Conservation (phyloP, 148 eudicot genomes). For the Arbutus unedo region DNA sequence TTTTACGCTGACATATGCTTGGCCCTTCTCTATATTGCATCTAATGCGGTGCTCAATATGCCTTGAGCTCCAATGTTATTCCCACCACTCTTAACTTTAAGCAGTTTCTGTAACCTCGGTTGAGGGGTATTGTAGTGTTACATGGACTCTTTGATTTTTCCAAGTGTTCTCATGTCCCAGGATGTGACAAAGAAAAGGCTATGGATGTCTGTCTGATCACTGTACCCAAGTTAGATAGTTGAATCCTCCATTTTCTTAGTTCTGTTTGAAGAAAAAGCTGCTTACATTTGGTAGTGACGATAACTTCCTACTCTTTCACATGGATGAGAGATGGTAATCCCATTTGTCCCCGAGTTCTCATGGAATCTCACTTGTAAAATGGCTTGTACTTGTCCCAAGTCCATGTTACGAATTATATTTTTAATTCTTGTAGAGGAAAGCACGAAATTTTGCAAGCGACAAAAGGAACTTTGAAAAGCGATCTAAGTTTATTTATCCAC, state of each 20-base stretch:
- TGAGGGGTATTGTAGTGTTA: neutral
- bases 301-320: neutral
- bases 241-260: neutral
- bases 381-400: neutral
- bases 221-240: neutral
- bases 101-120: neutral
- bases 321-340: neutral
- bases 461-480: neutral
- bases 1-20: neutral
- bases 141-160: neutral
- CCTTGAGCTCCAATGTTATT: neutral
- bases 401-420: neutral
- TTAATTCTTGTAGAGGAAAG: neutral
- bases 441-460: neutral
- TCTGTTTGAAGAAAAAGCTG: neutral
- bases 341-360: neutral
- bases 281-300: neutral
- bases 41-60: neutral
- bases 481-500: neutral
- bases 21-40: neutral
- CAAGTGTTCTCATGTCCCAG: neutral
- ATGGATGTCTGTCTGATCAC: neutral
- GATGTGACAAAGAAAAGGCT: neutral
- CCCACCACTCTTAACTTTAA: neutral
- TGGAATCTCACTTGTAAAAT: neutral